Evolutionary conservation across 1,139 yeast species (phyloP).

Genomic region (Ogataea hybrid): DNA sequence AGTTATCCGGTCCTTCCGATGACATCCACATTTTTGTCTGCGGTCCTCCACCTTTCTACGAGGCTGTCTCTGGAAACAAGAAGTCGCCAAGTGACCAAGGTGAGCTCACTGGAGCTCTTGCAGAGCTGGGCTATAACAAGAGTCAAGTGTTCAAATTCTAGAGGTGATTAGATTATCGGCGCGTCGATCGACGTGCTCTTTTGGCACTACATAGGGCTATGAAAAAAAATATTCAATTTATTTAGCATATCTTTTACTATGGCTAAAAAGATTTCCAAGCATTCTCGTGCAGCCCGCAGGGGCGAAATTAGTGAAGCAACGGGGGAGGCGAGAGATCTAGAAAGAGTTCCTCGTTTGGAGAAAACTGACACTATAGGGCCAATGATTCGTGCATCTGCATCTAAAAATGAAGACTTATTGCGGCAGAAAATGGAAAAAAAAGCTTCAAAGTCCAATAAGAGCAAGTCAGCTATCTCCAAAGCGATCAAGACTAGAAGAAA

Average conservation of each 20-base stretch:
- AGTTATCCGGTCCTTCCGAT: conserved; percentile 56
- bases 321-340: conserved; percentile 49
- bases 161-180: conserved; percentile 6
- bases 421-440: conserved; percentile 52
- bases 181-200: conserved; percentile 5
- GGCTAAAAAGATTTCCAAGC: conserved; percentile 51
- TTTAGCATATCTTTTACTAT: conserved; percentile 13
- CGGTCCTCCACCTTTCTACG: conserved; percentile 87
- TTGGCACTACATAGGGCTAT: background rate
- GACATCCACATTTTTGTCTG: conserved; percentile 72
- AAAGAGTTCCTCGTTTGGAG: conserved; percentile 54
- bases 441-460: conserved; percentile 24
- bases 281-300: conserved; percentile 77
- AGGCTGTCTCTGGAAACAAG: conserved; percentile 85
- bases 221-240: background rate
- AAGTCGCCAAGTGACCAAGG: conserved; percentile 91
- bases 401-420: conserved; percentile 60
- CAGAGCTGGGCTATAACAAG: conserved; percentile 84
- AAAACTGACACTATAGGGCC: conserved; percentile 59
- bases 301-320: conserved; percentile 39
- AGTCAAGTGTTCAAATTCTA: conserved; percentile 90
- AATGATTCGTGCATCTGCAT: conserved; percentile 63
- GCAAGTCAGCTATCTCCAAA: conserved; percentile 36
- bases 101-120: conserved; percentile 82
- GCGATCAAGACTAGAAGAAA: conserved; percentile 40